Percentiles rank a stretch among this genome's conserved stretches.
Evolutionary conservation across 2,329 filamentous ascomycete genomes (phyloP).

Genomic region (Plectosphaerella sp.): DNA sequence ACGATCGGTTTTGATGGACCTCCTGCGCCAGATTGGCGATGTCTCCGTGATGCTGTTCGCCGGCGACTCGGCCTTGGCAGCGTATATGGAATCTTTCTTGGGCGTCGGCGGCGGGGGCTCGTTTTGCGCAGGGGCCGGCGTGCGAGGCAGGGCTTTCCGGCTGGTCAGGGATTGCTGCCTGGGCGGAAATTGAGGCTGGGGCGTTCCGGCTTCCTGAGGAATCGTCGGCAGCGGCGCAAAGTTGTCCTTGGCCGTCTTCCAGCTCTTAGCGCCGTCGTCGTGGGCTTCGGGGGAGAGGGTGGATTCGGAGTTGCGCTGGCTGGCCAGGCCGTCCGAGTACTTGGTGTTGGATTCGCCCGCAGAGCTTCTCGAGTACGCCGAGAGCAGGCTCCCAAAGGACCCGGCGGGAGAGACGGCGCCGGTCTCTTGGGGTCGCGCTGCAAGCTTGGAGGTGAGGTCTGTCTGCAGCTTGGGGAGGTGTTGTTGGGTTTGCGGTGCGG

Average conservation of each 20-base stretch:
- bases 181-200: background rate
- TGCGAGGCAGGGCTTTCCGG: slow-evolving; percentile 9
- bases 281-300: slow-evolving; percentile 1
- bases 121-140: slow-evolving; percentile 1
- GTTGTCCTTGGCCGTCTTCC: slow-evolving; percentile 5
- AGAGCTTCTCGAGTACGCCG: slow-evolving; percentile 47
- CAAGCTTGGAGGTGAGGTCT: background rate
- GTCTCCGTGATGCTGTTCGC: slow-evolving; percentile 15
- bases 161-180: background rate
- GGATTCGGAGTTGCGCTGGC: slow-evolving; percentile 17
- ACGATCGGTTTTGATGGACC: slow-evolving; percentile 44
- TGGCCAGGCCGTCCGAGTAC: slow-evolving; percentile 33
- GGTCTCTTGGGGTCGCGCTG: background rate
- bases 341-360: slow-evolving; percentile 34
- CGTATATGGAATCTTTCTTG: slow-evolving; percentile 13
- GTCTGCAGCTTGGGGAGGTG: too few species aligned
- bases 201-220: slow-evolving; percentile 5
- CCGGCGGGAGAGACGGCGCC: slow-evolving; percentile 31
- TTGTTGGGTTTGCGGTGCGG: slow-evolving; percentile 2
- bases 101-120: slow-evolving; percentile 4
- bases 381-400: slow-evolving; percentile 51
- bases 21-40: slow-evolving; percentile 41
- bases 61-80: background rate
- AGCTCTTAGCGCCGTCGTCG: background rate
- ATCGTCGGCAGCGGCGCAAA: slow-evolving; percentile 1